Conservation (phyloP, 1,284 basidiomycete species). For the Melampsora americana region DNA sequence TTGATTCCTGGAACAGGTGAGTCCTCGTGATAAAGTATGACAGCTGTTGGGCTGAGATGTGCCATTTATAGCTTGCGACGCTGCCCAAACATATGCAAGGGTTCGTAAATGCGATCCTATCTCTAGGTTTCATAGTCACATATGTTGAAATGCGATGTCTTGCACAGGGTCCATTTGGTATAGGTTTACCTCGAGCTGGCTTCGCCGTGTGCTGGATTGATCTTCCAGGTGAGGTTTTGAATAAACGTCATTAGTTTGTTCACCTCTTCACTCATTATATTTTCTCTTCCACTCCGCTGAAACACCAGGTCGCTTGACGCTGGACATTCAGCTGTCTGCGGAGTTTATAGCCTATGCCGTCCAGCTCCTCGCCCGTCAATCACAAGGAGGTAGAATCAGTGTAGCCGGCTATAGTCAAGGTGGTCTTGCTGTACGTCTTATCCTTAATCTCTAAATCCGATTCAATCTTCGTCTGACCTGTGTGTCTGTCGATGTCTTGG, state of each 20-base stretch:
- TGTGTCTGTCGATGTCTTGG: neutral
- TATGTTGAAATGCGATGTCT: neutral
- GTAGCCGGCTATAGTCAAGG: constrained; percentile 54
- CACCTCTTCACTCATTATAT: neutral
- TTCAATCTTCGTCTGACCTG: neutral
- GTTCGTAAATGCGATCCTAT: neutral
- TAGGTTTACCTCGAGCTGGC: constrained; percentile 46
- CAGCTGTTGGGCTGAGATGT: neutral
- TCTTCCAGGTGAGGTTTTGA: constrained; percentile 46
- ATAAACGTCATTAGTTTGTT: neutral
- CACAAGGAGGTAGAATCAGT: constrained; percentile 51
- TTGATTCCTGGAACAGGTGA: constrained; percentile 29
- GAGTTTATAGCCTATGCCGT: constrained; percentile 54
- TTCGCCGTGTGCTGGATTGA: constrained; percentile 54
- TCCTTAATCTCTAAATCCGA: neutral
- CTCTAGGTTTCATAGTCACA: neutral
- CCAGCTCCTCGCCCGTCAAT: constrained; percentile 48
- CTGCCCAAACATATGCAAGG: neutral
- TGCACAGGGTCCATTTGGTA: constrained; percentile 10
- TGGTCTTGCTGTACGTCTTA: constrained; percentile 48
- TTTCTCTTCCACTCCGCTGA: neutral
- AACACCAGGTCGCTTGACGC: constrained; percentile 25
- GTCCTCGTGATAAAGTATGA: neutral
- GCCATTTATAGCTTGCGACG: neutral
- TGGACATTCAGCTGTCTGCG: constrained; percentile 51